phyloP scores from a whole-genome alignment of 768 basidiomycete species.

The Psilocybe azurescens region DNA sequence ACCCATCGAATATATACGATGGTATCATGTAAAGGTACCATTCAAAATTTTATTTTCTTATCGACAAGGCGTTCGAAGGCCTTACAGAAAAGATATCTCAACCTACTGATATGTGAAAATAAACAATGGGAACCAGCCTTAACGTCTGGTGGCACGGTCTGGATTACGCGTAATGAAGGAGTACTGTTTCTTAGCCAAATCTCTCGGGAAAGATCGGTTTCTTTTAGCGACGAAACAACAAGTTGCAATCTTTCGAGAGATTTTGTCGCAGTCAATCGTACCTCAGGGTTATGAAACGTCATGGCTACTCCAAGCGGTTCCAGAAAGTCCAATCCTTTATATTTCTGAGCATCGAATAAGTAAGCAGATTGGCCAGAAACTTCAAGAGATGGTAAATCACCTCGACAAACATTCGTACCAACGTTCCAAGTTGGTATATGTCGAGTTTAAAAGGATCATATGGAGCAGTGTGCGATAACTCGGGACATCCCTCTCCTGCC shows the following conservation, averaged over 20 bases:
- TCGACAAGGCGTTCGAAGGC: no score
- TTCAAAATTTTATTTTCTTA: no score
- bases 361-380: no score
- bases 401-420: constrained; percentile 6
- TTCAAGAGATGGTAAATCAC: not conserved
- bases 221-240: not conserved
- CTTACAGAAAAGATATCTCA: no score
- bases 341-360: not conserved
- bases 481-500: constrained; percentile 29
- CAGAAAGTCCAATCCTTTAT: constrained; percentile 15
- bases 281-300: constrained; percentile 5
- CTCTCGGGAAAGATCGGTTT: constrained; percentile 5
- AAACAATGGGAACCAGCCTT: no score
- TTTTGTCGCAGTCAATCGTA: not conserved
- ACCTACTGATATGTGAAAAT: no score
- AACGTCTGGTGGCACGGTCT: constrained; percentile 43
- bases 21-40: no score
- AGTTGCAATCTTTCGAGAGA: not conserved
- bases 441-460: constrained; percentile 37
- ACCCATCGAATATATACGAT: no score
- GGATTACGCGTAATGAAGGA: no score
- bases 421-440: constrained; percentile 30
- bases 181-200: constrained; percentile 2
- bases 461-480: constrained; percentile 23
- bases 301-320: constrained; percentile 4